A percentile compares a stretch with the other conserved stretches of the same genome.
Evolutionary conservation across 306 rosid species (phyloP).

Genomic region (Delonix regia): DNA sequence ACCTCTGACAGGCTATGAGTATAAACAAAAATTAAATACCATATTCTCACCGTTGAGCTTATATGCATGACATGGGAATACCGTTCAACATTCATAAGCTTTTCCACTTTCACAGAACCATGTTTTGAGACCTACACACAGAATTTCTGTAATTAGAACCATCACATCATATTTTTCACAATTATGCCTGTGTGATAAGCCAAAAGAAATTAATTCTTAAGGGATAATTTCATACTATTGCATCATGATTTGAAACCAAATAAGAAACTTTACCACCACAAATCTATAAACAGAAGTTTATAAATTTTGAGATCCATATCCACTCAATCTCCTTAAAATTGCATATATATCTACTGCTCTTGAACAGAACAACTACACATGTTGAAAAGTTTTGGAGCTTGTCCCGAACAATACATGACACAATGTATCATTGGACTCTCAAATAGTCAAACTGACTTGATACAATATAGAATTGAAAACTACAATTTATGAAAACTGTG

Average conservation of each 20-base stretch:
- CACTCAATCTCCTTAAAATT: neutral
- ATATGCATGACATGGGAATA: conserved; percentile 97
- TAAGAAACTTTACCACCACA: neutral
- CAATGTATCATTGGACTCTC: neutral
- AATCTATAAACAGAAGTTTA: conserved; percentile 17
- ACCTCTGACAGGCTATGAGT: neutral
- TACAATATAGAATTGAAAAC: neutral
- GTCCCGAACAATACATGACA: neutral
- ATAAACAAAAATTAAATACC: neutral
- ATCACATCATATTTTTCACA: conserved; percentile 26
- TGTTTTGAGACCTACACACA: conserved; percentile 61
- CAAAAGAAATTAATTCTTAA: neutral
- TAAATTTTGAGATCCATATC: neutral
- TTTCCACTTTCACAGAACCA: conserved; percentile 83
- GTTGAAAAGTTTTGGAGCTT: neutral
- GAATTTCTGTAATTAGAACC: conserved; percentile 36
- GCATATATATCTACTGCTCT: neutral
- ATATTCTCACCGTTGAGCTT: conserved; percentile 78
- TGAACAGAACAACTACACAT: neutral
- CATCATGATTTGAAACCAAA: conserved; percentile 13
- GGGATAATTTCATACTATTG: conserved; percentile 12
- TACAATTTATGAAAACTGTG: neutral
- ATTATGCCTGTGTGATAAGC: neutral
- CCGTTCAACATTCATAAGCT: conserved; percentile 73
- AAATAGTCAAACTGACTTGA: neutral